These are phyloP conservation scores for Telfairia occidentalis DNA, from an alignment of 331 rosid genomes.

Conservation along the genomic window DNA sequence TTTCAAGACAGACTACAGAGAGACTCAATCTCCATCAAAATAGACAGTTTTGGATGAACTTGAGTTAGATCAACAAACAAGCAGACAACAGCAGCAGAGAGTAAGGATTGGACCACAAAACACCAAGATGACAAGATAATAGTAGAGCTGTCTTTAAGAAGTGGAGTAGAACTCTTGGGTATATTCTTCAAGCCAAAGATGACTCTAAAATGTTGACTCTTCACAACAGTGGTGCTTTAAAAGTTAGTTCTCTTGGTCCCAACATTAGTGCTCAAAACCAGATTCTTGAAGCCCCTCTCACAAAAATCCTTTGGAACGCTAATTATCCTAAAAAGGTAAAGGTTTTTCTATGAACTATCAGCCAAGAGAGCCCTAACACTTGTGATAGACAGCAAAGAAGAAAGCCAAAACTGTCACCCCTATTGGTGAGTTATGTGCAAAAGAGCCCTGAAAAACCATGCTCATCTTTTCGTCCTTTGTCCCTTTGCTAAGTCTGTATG, in stretches of 20 bases:
- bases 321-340: background rate
- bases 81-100: too few relatives aligned
- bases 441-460: background rate
- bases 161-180: too few relatives aligned
- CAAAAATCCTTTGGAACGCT: background rate
- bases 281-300: background rate
- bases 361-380: background rate
- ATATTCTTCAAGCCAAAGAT: too few relatives aligned
- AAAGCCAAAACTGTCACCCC: background rate
- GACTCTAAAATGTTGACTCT: background rate
- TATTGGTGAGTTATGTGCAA: background rate
- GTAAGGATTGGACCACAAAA: too few relatives aligned
- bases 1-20: too few relatives aligned
- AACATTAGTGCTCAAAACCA: background rate
- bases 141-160: too few relatives aligned
- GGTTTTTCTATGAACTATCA: background rate
- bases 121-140: too few relatives aligned
- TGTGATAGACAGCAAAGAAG: background rate
- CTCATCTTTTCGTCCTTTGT: background rate
- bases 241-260: background rate
- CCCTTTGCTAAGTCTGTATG: background rate
- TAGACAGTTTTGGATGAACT: too few relatives aligned
- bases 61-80: too few relatives aligned
- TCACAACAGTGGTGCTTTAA: background rate
- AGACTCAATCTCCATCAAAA: too few relatives aligned